Evolutionary conservation across 164 flowering plant species (phyloP).

Genomic region (Chimonanthus salicifolius): DNA sequence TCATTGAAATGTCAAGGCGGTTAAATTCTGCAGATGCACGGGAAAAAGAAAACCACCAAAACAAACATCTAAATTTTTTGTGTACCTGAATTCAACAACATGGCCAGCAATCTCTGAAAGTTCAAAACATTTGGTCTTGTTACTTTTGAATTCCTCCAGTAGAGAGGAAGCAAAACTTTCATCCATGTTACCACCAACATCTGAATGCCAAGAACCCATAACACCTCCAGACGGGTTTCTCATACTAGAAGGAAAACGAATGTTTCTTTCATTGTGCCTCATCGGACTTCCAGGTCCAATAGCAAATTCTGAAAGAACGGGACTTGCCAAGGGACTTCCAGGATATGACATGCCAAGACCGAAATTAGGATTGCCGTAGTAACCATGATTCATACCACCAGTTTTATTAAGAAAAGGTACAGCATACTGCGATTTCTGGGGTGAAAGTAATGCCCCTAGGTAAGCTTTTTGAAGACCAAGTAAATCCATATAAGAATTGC

Average conservation of each 20-base stretch:
- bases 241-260: slow-evolving; percentile 63
- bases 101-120: slow-evolving; percentile 83
- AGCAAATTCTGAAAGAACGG: slow-evolving; percentile 56
- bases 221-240: slow-evolving; percentile 54
- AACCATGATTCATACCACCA: slow-evolving; percentile 41
- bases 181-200: slow-evolving; percentile 42
- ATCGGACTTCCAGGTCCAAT: slow-evolving; percentile 57
- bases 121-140: slow-evolving; percentile 80
- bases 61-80: neutral
- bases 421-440: slow-evolving; percentile 66
- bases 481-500: slow-evolving; percentile 47
- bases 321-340: slow-evolving; percentile 50
- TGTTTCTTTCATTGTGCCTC: slow-evolving; percentile 46
- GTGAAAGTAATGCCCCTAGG: slow-evolving; percentile 45
- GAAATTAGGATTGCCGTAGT: slow-evolving; percentile 49
- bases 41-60: neutral
- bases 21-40: neutral
- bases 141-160: slow-evolving; percentile 84
- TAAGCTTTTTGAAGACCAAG: slow-evolving; percentile 72
- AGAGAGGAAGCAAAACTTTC: slow-evolving; percentile 64
- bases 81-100: slow-evolving; percentile 89
- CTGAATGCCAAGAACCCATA: slow-evolving; percentile 66
- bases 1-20: slow-evolving; percentile 11
- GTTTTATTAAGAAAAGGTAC: slow-evolving; percentile 48
- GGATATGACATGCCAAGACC: slow-evolving; percentile 75